Evolutionary conservation across 1,284 basidiomycete genomes (phyloP).

Genomic region (Leccinum holopus): DNA sequence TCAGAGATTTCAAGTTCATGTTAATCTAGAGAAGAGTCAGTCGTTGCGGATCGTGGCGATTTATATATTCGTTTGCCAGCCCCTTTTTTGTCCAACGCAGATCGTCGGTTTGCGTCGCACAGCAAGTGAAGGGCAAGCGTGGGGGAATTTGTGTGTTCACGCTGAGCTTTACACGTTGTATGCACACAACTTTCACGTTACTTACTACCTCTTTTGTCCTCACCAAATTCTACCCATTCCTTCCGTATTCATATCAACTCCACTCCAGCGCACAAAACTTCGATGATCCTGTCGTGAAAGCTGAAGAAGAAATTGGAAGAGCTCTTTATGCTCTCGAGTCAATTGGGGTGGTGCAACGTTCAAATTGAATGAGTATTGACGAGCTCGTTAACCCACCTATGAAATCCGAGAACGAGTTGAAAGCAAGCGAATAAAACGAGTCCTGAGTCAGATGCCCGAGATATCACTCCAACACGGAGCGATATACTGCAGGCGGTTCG

Average conservation of each 20-base stretch:
- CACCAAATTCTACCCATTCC: too few relatives aligned
- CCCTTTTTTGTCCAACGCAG: slow-evolving; percentile 1
- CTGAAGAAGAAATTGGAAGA: not conserved
- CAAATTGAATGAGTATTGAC: not conserved
- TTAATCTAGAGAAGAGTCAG: not conserved
- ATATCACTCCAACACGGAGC: not conserved
- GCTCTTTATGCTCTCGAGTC: not conserved
- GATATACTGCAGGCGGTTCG: not conserved
- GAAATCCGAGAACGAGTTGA: not conserved
- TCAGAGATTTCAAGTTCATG: slow-evolving; percentile 31
- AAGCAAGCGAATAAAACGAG: too few relatives aligned
- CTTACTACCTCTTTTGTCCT: too few relatives aligned
- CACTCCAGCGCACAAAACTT: too few relatives aligned
- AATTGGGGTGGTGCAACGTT: not conserved
- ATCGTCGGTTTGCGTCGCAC: slow-evolving; percentile 5
- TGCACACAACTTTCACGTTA: too few relatives aligned
- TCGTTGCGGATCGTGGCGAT: not conserved
- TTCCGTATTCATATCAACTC: too few relatives aligned
- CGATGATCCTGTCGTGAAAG: not conserved
- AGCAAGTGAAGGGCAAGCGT: slow-evolving; percentile 6
- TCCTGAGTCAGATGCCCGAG: too few relatives aligned
- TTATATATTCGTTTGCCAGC: slow-evolving; percentile 5
- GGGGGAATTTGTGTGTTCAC: not conserved
- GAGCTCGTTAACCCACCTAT: not conserved
- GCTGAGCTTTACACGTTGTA: not conserved